Base-by-base conservation (phyloP, 2,329 filamentous ascomycete genomes). In the Zymoseptoria pseudotritici region DNA sequence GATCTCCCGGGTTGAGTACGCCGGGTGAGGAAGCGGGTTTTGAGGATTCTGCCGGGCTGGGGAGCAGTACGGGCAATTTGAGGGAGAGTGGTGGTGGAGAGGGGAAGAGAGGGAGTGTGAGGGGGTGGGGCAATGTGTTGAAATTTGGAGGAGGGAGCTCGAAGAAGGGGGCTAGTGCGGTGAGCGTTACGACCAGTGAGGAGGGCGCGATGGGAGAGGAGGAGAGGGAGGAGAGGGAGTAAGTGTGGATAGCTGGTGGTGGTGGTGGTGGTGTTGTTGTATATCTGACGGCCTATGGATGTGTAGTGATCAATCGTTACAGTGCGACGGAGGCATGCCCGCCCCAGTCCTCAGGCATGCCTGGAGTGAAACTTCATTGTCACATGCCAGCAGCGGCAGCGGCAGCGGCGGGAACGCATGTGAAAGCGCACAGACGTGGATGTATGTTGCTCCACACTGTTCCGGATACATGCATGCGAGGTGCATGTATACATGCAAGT, bases 101-200 rank as follows among this genome's bases (percentile, higher is more conserved):
- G 59, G 73, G 72, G 24, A 72, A 72, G 21, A 57, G 71, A 55
- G 66, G 70, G 2, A 76, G 75, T 59, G 70, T 70, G 8, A 70
- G 78, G 29, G 75, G 74, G 58, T 79, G 77, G 76, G 75, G 76
- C 36, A 76, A 71, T 58, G 74, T 79, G 46, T 73, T 79, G 65
- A 74, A 76, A 59, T 73, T 77, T 36, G 74, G 74, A 13, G 75
- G 62, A 57, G 58, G 63, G 54, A 61, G 60, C 22, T 24, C 22
- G 60, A 66, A 67, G 66, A 63, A 61, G 57, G 69, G 66, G 2
- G 67, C 64, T 53, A 77, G 79, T 71, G 76, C 78, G 60, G 77
- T 77, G 2, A 79, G 76, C 64, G 64, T 79, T 57, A 77, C 78
- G 66, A 77, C 77, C 63, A 80, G 78, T 61, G 67, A 77, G 63